Evolutionary conservation across 805 yeast species (phyloP).

Genomic region (Starmerella bombi): DNA sequence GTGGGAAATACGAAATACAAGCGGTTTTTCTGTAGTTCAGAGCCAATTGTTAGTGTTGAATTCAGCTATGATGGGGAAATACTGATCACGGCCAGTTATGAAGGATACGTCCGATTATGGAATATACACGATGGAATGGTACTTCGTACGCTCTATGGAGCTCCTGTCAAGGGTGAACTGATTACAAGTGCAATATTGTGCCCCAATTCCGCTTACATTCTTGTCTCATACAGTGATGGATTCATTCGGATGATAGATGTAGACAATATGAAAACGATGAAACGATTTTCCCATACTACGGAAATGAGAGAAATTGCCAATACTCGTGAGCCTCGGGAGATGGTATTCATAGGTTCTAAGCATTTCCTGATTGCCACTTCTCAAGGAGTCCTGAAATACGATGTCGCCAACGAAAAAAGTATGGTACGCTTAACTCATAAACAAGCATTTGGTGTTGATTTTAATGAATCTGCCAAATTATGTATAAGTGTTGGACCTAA

Average conservation of each 20-base stretch:
- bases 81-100: slow-evolving; percentile 79
- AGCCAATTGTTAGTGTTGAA: slow-evolving; percentile 68
- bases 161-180: slow-evolving; percentile 43
- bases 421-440: too few species aligned
- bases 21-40: slow-evolving; percentile 84
- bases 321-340: slow-evolving; percentile 1
- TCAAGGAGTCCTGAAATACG: slow-evolving; percentile 10
- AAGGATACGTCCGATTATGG: slow-evolving; percentile 79
- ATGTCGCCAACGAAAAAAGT: slow-evolving; percentile 1
- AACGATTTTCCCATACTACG: background rate
- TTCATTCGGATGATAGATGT: slow-evolving; percentile 15
- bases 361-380: slow-evolving; percentile 4
- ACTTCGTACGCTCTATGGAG: slow-evolving; percentile 61
- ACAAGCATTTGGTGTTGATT: too few species aligned
- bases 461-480: too few species aligned
- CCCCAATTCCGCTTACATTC: slow-evolving; percentile 66
- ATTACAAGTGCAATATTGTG: slow-evolving; percentile 59
- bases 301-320: too few species aligned
- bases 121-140: slow-evolving; percentile 36
- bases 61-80: slow-evolving; percentile 69
- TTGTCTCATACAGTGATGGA: slow-evolving; percentile 75
- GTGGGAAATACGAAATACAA: slow-evolving; percentile 53
- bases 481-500: too few species aligned
- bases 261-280: slow-evolving; percentile 1
- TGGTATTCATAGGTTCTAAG: slow-evolving; percentile 6